Percentiles rank a stretch among this genome's conserved stretches.
phyloP scores from a whole-genome alignment of 257 asterid genomes.

The Jasminum sambac region DNA sequence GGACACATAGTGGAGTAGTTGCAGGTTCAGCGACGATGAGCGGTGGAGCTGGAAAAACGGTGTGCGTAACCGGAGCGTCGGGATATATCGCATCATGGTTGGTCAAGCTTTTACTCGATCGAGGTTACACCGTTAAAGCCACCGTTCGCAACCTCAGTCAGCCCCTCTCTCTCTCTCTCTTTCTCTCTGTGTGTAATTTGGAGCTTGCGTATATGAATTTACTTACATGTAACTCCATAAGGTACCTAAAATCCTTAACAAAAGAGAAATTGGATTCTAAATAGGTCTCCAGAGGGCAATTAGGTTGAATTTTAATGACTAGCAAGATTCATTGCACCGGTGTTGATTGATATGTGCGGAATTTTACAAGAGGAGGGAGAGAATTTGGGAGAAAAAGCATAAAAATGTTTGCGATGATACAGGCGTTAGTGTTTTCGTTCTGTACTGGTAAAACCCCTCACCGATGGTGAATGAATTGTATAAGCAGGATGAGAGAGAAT shows the following conservation, averaged over 20 bases:
- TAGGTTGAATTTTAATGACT: not conserved
- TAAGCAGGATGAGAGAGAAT: too few relatives aligned
- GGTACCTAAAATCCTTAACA: not conserved
- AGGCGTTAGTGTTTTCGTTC: too few relatives aligned
- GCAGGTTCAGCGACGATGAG: too few relatives aligned
- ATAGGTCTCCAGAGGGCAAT: not conserved
- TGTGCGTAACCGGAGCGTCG: constrained; percentile 41
- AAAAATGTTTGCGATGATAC: too few relatives aligned
- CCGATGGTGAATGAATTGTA: too few relatives aligned
- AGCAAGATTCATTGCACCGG: too few relatives aligned
- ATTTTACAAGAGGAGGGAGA: too few relatives aligned
- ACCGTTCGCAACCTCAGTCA: constrained; percentile 31
- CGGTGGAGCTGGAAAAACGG: constrained; percentile 14
- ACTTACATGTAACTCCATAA: too few relatives aligned
- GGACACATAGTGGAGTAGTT: too few relatives aligned
- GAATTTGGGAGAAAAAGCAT: not conserved
- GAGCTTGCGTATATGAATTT: not conserved
- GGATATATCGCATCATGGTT: constrained; percentile 44
- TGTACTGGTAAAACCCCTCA: too few relatives aligned
- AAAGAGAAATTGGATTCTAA: not conserved
- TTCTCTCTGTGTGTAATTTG: too few relatives aligned
- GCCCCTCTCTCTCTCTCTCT: not conserved
- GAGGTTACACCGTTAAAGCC: constrained; percentile 39
- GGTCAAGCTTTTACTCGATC: constrained; percentile 32
- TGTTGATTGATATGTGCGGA: not conserved